A percentile compares a stretch with the other conserved stretches of the same genome.
Conservation (phyloP, 768 basidiomycete species). For the Termitomyces sp. region DNA sequence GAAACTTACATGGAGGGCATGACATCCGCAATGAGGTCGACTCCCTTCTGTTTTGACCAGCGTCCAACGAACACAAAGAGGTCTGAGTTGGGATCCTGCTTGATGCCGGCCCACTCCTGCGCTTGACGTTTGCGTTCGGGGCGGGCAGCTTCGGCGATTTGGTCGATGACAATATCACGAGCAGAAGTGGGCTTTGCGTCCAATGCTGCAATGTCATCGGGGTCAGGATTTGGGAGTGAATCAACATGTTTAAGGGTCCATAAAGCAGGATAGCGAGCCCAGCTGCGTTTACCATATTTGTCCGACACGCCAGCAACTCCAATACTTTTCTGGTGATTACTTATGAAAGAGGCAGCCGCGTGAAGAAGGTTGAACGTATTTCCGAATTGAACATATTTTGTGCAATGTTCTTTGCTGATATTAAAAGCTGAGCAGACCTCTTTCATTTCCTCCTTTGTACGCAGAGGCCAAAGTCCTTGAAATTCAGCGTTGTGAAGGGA, state of each 20-base stretch:
- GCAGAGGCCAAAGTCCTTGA: conserved; percentile 94
- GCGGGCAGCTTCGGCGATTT: conserved; percentile 81
- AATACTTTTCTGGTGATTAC: conserved; percentile 86
- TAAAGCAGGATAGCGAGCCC: conserved; percentile 94
- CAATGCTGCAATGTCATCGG: conserved; percentile 89
- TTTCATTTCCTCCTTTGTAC: conserved; percentile 98
- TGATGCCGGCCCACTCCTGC: conserved; percentile 93
- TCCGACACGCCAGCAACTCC: conserved; percentile 97
- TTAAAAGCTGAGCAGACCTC: conserved; percentile 98
- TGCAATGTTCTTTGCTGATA: conserved; percentile 93
- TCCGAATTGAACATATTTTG: conserved; percentile 96
- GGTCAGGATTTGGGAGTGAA: conserved; percentile 92
- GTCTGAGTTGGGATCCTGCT: conserved; percentile 86
- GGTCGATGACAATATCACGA: conserved; percentile 73
- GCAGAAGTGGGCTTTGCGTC: conserved; percentile 75
- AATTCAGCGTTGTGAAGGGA: conserved; percentile 97
- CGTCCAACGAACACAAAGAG: conserved; percentile 96
- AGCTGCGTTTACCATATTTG: conserved; percentile 95
- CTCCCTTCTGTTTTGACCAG: conserved; percentile 98
- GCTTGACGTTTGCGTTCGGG: conserved; percentile 90
- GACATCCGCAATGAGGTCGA: conserved; percentile 95
- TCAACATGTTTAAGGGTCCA: conserved; percentile 97
- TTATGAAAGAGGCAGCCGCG: conserved; percentile 90
- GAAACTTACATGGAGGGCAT: conserved; percentile 79
- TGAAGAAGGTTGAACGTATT: conserved; percentile 97